These are phyloP conservation scores for Entrophospora sp. DNA, from an alignment of 192 early-diverging fungal genomes.

Conservation along the genomic window DNA sequence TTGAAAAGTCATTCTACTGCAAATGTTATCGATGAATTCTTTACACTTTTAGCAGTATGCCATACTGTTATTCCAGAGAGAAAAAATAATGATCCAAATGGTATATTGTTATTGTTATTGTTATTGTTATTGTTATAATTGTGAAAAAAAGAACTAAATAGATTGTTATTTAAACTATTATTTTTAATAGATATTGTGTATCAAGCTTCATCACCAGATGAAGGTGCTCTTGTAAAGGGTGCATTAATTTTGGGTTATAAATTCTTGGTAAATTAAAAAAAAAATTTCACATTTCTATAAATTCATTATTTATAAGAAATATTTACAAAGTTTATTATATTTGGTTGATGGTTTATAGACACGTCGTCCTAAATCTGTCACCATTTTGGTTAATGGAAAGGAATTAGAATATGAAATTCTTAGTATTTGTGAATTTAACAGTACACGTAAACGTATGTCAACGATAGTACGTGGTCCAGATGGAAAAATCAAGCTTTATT, in stretches of 20 bases:
- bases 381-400: conserved; percentile 30
- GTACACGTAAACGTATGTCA: conserved; percentile 97
- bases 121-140: neutral
- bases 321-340: too few species aligned
- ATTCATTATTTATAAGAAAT: too few species aligned
- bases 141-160: neutral
- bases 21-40: conserved; percentile 76
- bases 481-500: conserved; percentile 81
- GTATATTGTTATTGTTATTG: conserved; percentile 13
- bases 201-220: conserved; percentile 96
- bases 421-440: conserved; percentile 97
- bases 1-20: conserved; percentile 48
- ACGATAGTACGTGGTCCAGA: conserved; percentile 81
- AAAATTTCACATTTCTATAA: too few species aligned
- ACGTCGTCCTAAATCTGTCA: conserved; percentile 52
- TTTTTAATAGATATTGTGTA: conserved; percentile 63
- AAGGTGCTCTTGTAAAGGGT: conserved; percentile 86
- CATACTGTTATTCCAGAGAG: conserved; percentile 97
- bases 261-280: conserved; percentile 44
- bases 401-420: conserved; percentile 81
- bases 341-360: too few species aligned
- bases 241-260: conserved; percentile 53
- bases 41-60: conserved; percentile 83
- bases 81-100: conserved; percentile 30
- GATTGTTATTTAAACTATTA: neutral